A percentile compares a stretch with the other conserved stretches of the same genome.
Conservation (phyloP, 2,329 filamentous ascomycete species). For the Neonectria ditissima region DNA sequence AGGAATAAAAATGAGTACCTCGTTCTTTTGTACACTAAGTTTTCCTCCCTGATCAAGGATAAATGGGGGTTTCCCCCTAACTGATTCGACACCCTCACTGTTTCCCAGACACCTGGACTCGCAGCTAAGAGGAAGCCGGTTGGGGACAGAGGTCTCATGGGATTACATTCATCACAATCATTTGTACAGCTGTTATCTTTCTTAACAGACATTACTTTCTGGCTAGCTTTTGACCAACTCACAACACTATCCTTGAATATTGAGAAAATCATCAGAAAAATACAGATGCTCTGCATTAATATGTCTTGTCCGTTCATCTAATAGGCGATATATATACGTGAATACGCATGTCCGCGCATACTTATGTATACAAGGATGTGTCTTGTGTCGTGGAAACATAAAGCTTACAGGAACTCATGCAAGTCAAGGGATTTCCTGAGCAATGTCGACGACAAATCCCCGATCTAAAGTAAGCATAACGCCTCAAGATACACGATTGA, state of each 20-base stretch:
- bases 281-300: slow-evolving; percentile 1
- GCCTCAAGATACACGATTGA: slow-evolving; percentile 15
- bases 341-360: background rate
- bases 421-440: background rate
- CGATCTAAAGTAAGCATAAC: too few species aligned
- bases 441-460: too few species aligned
- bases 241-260: too few species aligned
- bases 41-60: background rate
- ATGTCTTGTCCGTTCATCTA: background rate
- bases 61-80: background rate
- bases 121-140: too few species aligned
- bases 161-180: too few species aligned
- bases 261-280: background rate
- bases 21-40: background rate
- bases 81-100: background rate
- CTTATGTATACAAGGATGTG: background rate
- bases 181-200: too few species aligned
- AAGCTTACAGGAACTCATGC: too few species aligned
- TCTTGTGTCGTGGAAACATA: background rate
- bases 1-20: background rate
- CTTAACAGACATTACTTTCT: too few species aligned
- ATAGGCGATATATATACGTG: too few species aligned
- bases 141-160: too few species aligned
- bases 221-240: too few species aligned
- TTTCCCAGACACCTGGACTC: too few species aligned